Base-by-base conservation (phyloP, 345 rosid species). In the Lenwebbia sp. region DNA sequence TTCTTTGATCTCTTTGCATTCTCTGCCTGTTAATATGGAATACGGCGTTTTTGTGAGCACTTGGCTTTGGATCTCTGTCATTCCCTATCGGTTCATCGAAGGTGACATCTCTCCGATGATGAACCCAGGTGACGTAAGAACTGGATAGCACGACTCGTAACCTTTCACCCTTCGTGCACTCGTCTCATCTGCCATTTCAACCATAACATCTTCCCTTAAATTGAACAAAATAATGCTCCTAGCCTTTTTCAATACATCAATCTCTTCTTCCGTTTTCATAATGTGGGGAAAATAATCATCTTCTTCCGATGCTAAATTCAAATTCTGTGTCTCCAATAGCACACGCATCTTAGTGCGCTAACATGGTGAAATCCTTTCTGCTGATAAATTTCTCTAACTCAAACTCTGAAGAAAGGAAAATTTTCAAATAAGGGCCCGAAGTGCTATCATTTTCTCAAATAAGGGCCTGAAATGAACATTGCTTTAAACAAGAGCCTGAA, bases 311-410 rank as follows among this genome's bases (percentile, higher is more conserved):
- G 74, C 37, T 60, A 60, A 60, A 28, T 60, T 28, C 22, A 28
- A 60, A 28, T 28, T 28, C 33, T 40, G 40, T 58, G 75, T 62
- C 22, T 7, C 11, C 28, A 30, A 30, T 62, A 62, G 41, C 10
- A 10, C 75, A 30, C 1, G 6, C 12, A 62, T 62, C 17, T 41
- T 41, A 4, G 44, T 41, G 44, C 6, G 44, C 44, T 41, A 41
- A 41, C 44, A 4, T 4, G 6, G 5, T 4, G 1, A 41, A 5
- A 4, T 60, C 4, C 13, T n/a, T 60, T 60, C 4, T 0, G 8
- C 2, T 30, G 11, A 30, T 14, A 15, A 62, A 30, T 30, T 62
- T 30, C 0, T 62, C 41, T 1, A 9, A 62, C 3, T 7, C 41
- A 15, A 15, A 30, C 75, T 33, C 33, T 8, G 1, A 41, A 5